phyloP scores from a whole-genome alignment of 2,329 filamentous ascomycete genomes.

The Colletotrichum chlorophyti region DNA sequence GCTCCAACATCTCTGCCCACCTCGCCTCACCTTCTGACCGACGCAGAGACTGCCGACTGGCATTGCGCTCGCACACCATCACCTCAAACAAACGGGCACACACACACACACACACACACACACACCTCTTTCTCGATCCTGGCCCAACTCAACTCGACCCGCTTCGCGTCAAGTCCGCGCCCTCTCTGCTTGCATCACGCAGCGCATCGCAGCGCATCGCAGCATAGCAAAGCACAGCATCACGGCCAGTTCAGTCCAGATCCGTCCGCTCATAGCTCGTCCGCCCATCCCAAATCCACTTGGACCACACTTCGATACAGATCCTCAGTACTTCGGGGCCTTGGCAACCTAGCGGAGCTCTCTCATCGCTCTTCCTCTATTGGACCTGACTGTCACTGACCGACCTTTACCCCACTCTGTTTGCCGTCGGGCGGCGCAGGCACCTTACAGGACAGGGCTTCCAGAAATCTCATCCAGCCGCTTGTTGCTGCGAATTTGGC shows the following conservation, averaged over 20 bases:
- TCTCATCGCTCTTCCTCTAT: not conserved
- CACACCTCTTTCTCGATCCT: too few relatives aligned
- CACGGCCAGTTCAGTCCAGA: not conserved
- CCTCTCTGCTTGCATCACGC: too few relatives aligned
- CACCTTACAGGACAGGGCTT: slow-evolving; percentile 17
- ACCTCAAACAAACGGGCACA: slow-evolving; percentile 5
- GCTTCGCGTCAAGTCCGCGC: too few relatives aligned
- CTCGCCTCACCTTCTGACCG: slow-evolving; percentile 1
- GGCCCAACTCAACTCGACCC: not conserved
- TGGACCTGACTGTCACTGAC: slow-evolving; percentile 21
- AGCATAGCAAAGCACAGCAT: too few relatives aligned
- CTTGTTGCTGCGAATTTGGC: slow-evolving; percentile 8
- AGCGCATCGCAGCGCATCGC: not conserved
- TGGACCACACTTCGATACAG: slow-evolving; percentile 22
- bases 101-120: not conserved
- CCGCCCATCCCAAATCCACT: slow-evolving; percentile 9
- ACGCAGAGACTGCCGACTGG: slow-evolving; percentile 21
- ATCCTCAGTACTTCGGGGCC: slow-evolving; percentile 22
- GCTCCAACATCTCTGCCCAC: not conserved
- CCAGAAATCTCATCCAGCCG: slow-evolving; percentile 7
- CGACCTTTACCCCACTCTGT: slow-evolving; percentile 19
- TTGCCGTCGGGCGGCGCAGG: slow-evolving; percentile 19
- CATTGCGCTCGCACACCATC: slow-evolving; percentile 23
- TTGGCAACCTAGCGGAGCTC: slow-evolving; percentile 24
- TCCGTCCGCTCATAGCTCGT: too few relatives aligned